phyloP scores from a whole-genome alignment of 306 rosid species.

The Rubus parviflorus region DNA sequence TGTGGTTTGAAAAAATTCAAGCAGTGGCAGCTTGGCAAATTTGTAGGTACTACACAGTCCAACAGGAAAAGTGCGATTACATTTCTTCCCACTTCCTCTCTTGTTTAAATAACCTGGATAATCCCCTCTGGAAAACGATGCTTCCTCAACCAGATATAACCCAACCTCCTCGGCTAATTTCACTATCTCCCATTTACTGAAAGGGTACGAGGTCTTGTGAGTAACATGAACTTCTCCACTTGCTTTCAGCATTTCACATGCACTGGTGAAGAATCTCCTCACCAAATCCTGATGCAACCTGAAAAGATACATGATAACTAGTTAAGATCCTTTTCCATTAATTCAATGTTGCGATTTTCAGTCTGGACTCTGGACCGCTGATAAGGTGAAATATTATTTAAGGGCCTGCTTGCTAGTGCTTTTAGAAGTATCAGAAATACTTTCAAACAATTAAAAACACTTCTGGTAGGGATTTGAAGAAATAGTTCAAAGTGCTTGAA shows the following conservation, averaged over 20 bases:
- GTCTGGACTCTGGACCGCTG: background rate
- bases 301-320: background rate
- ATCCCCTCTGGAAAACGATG: background rate
- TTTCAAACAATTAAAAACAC: background rate
- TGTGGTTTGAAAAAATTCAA: background rate
- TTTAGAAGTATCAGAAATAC: too few species aligned
- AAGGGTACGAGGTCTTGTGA: constrained; percentile 35
- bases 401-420: too few species aligned
- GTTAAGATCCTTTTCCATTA: too few species aligned
- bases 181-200: background rate
- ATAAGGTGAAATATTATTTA: too few species aligned
- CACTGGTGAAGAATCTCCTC: constrained; percentile 23
- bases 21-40: constrained; percentile 3
- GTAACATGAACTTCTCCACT: constrained; percentile 38
- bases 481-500: too few species aligned
- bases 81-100: constrained; percentile 6
- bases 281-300: constrained; percentile 36
- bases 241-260: constrained; percentile 13
- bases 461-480: background rate
- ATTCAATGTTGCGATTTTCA: background rate
- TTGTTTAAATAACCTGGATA: constrained; percentile 34
- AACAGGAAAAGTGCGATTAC: constrained; percentile 18
- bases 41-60: constrained; percentile 33
- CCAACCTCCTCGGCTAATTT: background rate
- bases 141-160: constrained; percentile 8